Conservation (phyloP, 495 filamentous ascomycete species). For the Xylaria castorea region DNA sequence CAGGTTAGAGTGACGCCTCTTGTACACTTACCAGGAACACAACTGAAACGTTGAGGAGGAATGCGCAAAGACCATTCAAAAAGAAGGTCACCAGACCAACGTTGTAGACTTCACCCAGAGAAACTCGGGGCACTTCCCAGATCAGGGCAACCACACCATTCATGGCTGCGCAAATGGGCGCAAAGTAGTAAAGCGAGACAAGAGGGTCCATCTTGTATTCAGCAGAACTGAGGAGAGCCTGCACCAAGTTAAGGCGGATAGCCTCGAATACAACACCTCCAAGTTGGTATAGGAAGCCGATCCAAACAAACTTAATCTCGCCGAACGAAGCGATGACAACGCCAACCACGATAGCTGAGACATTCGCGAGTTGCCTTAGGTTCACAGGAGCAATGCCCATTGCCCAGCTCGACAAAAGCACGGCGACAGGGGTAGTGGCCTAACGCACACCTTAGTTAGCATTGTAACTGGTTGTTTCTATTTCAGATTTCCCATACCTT, state of each 20-base stretch:
- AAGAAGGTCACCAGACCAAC: slow-evolving; percentile 79
- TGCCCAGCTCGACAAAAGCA: slow-evolving; percentile 83
- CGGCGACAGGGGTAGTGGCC: slow-evolving; percentile 91
- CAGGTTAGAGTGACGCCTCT: not conserved
- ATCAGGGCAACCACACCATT: slow-evolving; percentile 81
- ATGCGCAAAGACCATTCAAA: slow-evolving; percentile 81
- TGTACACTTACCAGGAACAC: slow-evolving; percentile 81
- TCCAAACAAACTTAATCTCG: slow-evolving; percentile 89
- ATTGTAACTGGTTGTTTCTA: not conserved
- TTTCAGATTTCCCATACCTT: slow-evolving; percentile 58
- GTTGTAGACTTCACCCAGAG: slow-evolving; percentile 72
- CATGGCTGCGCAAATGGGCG: slow-evolving; percentile 89
- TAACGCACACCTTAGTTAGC: slow-evolving; percentile 47
- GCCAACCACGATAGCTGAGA: slow-evolving; percentile 87
- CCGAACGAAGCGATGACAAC: slow-evolving; percentile 89
- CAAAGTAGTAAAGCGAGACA: slow-evolving; percentile 96
- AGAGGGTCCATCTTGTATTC: slow-evolving; percentile 99
- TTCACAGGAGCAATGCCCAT: slow-evolving; percentile 80
- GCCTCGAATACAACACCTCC: slow-evolving; percentile 89
- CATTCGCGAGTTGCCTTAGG: slow-evolving; percentile 81
- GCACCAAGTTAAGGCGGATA: slow-evolving; percentile 88
- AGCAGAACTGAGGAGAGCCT: slow-evolving; percentile 82
- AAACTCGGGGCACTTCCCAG: slow-evolving; percentile 75
- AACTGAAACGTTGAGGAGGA: slow-evolving; percentile 89
- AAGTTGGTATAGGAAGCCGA: slow-evolving; percentile 86